These are phyloP conservation scores for Domatiomyces catenatus DNA, from an alignment of 2,329 filamentous ascomycete species.

Conservation along the genomic window DNA sequence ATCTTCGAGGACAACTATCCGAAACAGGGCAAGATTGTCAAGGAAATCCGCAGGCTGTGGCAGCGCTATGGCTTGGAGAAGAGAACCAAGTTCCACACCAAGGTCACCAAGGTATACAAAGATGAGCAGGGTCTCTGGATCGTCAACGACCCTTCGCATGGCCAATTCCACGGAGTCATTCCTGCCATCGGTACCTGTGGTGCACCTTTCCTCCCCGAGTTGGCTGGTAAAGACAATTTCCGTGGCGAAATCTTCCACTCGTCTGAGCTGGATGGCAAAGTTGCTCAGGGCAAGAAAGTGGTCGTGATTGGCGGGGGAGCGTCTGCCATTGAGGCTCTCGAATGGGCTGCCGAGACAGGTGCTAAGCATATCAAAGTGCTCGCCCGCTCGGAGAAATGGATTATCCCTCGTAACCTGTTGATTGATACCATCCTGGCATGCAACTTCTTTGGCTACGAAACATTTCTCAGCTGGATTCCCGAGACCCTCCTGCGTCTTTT, in stretches of 20 bases:
- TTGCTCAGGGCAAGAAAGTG: conserved; percentile 59
- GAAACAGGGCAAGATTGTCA: conserved; percentile 57
- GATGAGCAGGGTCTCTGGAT: conserved; percentile 58
- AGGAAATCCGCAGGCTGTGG: conserved; percentile 58
- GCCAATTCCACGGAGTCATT: conserved; percentile 64
- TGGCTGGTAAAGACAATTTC: conserved; percentile 58
- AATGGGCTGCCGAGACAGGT: conserved; percentile 55
- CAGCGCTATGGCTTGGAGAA: conserved; percentile 55
- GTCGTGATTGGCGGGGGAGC: conserved; percentile 65
- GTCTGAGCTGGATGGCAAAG: conserved; percentile 55
- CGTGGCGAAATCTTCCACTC: conserved; percentile 61
- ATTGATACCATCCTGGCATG: conserved; percentile 58
- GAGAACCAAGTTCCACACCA: conserved; percentile 56
- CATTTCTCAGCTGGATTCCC: conserved; percentile 59
- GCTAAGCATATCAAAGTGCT: conserved; percentile 58
- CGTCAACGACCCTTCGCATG: conserved; percentile 55
- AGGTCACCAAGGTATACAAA: conserved; percentile 54
- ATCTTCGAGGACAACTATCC: conserved; percentile 65
- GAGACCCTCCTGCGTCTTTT: conserved; percentile 58
- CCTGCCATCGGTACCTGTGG: conserved; percentile 69
- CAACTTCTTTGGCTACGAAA: conserved; percentile 69
- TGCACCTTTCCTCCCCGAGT: conserved; percentile 55
- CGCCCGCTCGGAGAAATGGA: conserved; percentile 70
- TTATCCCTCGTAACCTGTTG: conserved; percentile 65
- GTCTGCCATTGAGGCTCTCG: conserved; percentile 66